Evolutionary conservation across 805 yeast genomes (phyloP).

Genomic region (Nakazawaea populi): DNA sequence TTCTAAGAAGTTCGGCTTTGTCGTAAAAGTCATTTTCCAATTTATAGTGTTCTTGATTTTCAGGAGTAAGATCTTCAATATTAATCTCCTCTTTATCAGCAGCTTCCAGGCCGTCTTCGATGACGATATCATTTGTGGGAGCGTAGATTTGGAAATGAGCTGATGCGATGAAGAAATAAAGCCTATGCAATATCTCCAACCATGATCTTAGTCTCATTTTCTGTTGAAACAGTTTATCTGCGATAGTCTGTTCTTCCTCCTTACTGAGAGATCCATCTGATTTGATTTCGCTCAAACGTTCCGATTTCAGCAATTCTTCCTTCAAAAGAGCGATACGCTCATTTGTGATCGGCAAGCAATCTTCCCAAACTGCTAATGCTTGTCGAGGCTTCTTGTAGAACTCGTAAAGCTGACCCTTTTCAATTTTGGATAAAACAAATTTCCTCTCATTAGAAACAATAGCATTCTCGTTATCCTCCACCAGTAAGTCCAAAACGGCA

Average conservation of each 20-base stretch:
- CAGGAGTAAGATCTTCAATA: conserved; percentile 16
- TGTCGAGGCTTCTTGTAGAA: conserved; percentile 40
- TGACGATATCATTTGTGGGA: conserved; percentile 20
- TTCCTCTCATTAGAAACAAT: conserved; percentile 43
- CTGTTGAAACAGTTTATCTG: background rate
- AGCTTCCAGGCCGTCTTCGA: conserved; percentile 21
- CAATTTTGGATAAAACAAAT: conserved; percentile 39
- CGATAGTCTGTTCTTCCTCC: background rate
- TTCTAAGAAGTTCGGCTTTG: conserved; percentile 57
- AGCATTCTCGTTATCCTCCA: conserved; percentile 46
- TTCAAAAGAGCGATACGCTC: conserved; percentile 15
- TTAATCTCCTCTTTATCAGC: conserved; percentile 9
- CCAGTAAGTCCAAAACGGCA: conserved; percentile 63
- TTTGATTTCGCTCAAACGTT: conserved; percentile 2
- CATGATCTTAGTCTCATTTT: conserved; percentile 37
- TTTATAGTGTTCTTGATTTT: conserved; percentile 28
- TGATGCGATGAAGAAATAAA: conserved; percentile 73
- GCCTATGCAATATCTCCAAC: conserved; percentile 65
- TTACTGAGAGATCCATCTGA: background rate
- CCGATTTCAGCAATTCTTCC: conserved; percentile 10
- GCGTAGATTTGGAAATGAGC: conserved; percentile 54
- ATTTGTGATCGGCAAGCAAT: conserved; percentile 30
- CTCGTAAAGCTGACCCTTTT: conserved; percentile 68
- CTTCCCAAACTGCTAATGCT: conserved; percentile 44
- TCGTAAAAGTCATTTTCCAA: conserved; percentile 49